A percentile compares a stretch with the other conserved stretches of the same genome.
Conservation (phyloP, 2,329 filamentous ascomycete genomes). For the Fusarium chlamydosporum region DNA sequence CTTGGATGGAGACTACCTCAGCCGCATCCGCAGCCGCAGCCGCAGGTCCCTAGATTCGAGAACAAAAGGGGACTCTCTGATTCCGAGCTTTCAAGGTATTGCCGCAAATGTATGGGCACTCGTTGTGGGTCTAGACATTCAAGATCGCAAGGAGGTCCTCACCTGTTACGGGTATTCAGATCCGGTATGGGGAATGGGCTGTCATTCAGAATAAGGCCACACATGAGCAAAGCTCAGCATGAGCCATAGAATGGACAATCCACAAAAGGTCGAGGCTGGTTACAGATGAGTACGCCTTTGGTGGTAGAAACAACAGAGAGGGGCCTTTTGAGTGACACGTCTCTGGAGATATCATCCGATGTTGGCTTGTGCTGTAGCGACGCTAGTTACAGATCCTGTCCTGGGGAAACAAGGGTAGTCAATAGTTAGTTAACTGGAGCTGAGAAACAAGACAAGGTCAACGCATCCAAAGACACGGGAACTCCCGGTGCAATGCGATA, state of each 20-base stretch:
- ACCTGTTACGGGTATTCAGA: conserved; percentile 29
- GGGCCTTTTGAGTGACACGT: conserved; percentile 40
- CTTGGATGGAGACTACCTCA: conserved; percentile 6
- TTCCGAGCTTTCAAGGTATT: neutral
- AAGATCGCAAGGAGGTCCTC: conserved; percentile 27
- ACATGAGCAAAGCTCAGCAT: neutral
- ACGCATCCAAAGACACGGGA: conserved; percentile 16
- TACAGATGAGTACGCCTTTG: neutral
- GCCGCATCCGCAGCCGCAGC: conserved; percentile 17
- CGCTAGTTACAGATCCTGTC: conserved; percentile 36
- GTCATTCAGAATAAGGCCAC: conserved; percentile 7
- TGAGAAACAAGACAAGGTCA: conserved; percentile 15
- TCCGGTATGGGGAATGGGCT: conserved; percentile 38
- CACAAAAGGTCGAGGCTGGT: conserved; percentile 2
- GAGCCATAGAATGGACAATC: conserved; percentile 6
- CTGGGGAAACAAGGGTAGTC: conserved; percentile 32
- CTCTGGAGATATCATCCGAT: conserved; percentile 50
- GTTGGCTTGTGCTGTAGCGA: conserved; percentile 45
- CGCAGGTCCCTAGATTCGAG: conserved; percentile 28
- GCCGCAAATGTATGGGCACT: too few relatives aligned
- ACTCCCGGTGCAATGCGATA: neutral
- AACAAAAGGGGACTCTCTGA: neutral
- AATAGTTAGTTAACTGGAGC: conserved; percentile 9
- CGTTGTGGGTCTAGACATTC: neutral
- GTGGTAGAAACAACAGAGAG: conserved; percentile 16